Evolutionary conservation across 352 stramenopile genomes (phyloP), one percentile per base, ranked within the genome.

Genomic region (Peronospora farinosa): DNA sequence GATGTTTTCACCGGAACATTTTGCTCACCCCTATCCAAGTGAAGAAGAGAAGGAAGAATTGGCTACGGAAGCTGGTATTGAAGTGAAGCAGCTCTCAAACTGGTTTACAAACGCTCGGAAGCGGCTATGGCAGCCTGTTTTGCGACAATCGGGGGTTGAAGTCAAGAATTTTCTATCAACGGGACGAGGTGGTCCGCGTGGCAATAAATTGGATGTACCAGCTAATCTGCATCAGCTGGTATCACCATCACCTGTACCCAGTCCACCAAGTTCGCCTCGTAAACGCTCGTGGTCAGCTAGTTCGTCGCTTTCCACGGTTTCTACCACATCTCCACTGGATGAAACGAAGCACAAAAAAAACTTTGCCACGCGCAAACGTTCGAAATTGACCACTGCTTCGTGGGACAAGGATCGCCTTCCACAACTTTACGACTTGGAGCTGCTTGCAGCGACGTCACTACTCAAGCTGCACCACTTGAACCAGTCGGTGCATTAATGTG

Each of bases 51-150:
- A 93, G 60, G 83, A 93, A 50, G 77, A 90, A 52, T 53, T 93
- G 16, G 83, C 79, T 1, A 62, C 61, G 0, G 80, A 91, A 40
- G 80, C 83, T 15, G 83, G 83, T 11, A 93, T 93, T 27, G 80
- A 93, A 54, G 78, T 93, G 40, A 93, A 93, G 51, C 83, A 93
- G 71, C 70, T 93, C 40, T 92, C 83, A 19, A 93, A 93, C 65
- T 93, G 83, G 83, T 93, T 93, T 51, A 93, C 83, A 13, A 93
- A 93, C 47, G 83, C 83, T n/a, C 78, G 83, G 25, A 93, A 93
- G 56, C 76, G 83, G 2, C 65, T 93, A 10, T 93, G 83, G 83
- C 80, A 93, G 53, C 83, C 83, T 7, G 80, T 93, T 55, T 56
- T 93, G 41, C 76, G 83, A 2, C 83, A 93, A 48, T 90, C 78